Evolutionary conservation across 805 yeast genomes (phyloP), one percentile per base, ranked within the genome.

Genomic region (Candida ponderosae): DNA sequence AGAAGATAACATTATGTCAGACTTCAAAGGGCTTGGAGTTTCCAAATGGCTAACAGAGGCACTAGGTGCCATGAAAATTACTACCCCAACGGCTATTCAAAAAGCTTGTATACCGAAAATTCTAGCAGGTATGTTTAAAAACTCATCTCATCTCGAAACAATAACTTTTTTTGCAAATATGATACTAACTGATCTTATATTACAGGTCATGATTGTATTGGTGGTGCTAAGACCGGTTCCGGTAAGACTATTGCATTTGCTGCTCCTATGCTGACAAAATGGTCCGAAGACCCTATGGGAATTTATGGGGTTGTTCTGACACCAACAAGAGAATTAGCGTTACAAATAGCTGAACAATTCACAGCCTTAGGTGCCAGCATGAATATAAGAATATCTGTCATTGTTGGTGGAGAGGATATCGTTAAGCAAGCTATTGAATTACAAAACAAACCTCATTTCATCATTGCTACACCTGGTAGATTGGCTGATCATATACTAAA

Each of bases 161-260:
- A 32, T 37, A 27, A 33, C 18, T 11, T 9, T 6, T 9, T 10
- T 37, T 17, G 10, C 9, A 30, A 31, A 20, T 18, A 13, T 17
- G 18, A 5, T 21, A 14, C 5, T 7, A 8, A 15, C n/a, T 23
- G 31, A 15, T 18, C 17, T 7, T 28, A 11, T 6, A 6, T 11
- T 16, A 13, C 13, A 54, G 62, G 95, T 7, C 73, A 79, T 47
- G 96, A 89, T 57, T 89, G 96, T 61, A 90, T 93, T 36, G 99
- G 98, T 36, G 98, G 98, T 31, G 98, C 98, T 24, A 84, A 84
- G 58, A 93, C 98, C 0, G 98, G 98, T 61, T 81, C 95, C 15
- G 98, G 98, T 73, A 93, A 93, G 57, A 93, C 98, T 2, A 79
- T 93, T 18, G 96, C 97, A 1, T 93, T 93, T 70, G 97, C 90